Percentiles rank a stretch among this genome's conserved stretches.
Evolutionary conservation across 2,329 filamentous ascomycete genomes (phyloP).

Genomic region (Colletotrichum truncatum): DNA sequence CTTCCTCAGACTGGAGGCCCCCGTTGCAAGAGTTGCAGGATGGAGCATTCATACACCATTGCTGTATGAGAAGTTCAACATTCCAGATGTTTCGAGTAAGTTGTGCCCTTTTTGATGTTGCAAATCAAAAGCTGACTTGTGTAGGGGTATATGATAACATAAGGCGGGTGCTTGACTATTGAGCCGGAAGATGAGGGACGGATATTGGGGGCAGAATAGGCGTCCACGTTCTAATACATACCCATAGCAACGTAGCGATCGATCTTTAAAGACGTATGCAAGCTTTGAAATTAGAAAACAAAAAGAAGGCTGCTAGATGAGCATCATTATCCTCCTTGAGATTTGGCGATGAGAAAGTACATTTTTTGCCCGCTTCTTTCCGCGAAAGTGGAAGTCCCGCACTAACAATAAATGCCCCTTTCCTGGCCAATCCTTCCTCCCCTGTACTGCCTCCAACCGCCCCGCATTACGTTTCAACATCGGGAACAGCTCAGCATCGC

Average conservation of each 20-base stretch:
- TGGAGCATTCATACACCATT: constrained; percentile 88
- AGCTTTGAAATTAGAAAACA: not conserved
- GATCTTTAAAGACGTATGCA: not conserved
- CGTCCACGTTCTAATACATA: constrained; percentile 14
- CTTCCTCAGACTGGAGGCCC: constrained; percentile 85
- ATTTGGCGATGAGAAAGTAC: constrained; percentile 12
- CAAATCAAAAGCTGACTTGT: constrained; percentile 37
- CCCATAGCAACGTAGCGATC: not conserved
- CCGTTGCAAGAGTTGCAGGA: constrained; percentile 85
- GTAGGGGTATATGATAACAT: constrained; percentile 77
- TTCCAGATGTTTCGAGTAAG: constrained; percentile 89
- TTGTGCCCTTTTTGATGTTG: constrained; percentile 36
- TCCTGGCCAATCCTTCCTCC: constrained; percentile 18
- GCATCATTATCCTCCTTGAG: too few species aligned
- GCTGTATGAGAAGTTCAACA: constrained; percentile 80
- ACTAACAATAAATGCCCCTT: constrained; percentile 26
- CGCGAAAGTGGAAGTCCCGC: constrained; percentile 1
- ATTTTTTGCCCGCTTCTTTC: not conserved
- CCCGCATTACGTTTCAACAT: constrained; percentile 31
- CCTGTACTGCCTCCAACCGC: constrained; percentile 23
- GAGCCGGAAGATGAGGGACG: constrained; percentile 14
- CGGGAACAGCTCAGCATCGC: not conserved
- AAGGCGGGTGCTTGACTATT: constrained; percentile 74
- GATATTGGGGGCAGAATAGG: not conserved
- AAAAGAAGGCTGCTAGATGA: too few species aligned